phyloP scores from a whole-genome alignment of 495 filamentous ascomycete species.

The Amorphotheca resinae region DNA sequence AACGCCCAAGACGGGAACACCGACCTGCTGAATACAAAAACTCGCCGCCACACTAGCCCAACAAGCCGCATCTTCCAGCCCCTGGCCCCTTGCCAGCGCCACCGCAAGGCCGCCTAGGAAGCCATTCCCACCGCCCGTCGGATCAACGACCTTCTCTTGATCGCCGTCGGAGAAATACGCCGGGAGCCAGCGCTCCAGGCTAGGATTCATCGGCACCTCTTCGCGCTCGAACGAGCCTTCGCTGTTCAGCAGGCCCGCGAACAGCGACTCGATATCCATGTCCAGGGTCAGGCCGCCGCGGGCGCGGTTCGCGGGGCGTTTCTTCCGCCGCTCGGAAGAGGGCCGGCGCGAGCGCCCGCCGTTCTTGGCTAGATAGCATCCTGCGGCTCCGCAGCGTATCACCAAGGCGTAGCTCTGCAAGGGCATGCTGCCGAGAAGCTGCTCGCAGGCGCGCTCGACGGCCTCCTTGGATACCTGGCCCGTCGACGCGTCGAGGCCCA shows the following conservation, averaged over 20 bases:
- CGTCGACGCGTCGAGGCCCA: conserved; percentile 29
- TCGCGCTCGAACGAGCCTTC: conserved; percentile 36
- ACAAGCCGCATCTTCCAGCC: conserved; percentile 54
- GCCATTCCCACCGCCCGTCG: conserved; percentile 90
- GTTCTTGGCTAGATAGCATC: conserved; percentile 39
- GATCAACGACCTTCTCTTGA: conserved; percentile 57
- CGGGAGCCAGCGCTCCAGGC: conserved; percentile 45
- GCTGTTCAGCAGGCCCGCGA: conserved; percentile 36
- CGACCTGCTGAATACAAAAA: conserved; percentile 90
- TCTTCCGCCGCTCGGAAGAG: conserved; percentile 24
- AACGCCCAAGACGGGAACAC: conserved; percentile 51
- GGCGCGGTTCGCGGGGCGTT: conserved; percentile 21
- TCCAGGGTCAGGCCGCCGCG: conserved; percentile 34
- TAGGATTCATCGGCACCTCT: conserved; percentile 44
- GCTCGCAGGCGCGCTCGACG: conserved; percentile 41
- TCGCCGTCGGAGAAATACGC: conserved; percentile 37
- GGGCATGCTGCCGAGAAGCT: conserved; percentile 38
- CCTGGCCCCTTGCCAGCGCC: conserved; percentile 51
- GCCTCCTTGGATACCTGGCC: conserved; percentile 37
- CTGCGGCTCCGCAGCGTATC: conserved; percentile 36
- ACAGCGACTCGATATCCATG: conserved; percentile 40
- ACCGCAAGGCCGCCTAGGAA: conserved; percentile 80
- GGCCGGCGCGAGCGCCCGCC: conserved; percentile 31
- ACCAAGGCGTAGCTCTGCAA: conserved; percentile 42
- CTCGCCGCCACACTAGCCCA: conserved; percentile 81